Percentiles rank a stretch among this genome's conserved stretches.
Evolutionary conservation across 768 basidiomycete genomes (phyloP).

Genomic region (Neoboletus brunneissimus): DNA sequence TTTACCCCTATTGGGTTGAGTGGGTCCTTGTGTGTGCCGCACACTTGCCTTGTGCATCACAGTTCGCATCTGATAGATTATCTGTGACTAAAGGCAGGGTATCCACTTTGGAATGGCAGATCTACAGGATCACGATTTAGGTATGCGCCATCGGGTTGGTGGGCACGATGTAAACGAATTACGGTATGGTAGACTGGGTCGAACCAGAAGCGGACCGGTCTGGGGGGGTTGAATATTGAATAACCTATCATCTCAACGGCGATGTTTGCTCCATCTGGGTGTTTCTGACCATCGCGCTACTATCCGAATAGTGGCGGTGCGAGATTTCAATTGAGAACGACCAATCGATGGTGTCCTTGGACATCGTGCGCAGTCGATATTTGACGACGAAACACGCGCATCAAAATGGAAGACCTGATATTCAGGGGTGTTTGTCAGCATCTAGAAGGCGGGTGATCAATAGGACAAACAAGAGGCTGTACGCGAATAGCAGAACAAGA

Average conservation of each 20-base stretch:
- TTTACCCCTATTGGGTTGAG: constrained; percentile 5
- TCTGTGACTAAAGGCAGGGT: constrained; percentile 4
- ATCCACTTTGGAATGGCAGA: constrained; percentile 1
- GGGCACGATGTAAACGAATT: constrained; percentile 9
- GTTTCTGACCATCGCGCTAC: constrained; percentile 4
- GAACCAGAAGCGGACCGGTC: constrained; percentile 8
- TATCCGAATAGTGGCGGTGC: constrained; percentile 5
- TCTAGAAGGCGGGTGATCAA: constrained; percentile 18
- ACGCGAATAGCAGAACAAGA: constrained; percentile 10
- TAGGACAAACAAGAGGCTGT: constrained; percentile 25
- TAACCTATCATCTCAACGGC: constrained; percentile 5
- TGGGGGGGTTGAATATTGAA: neutral
- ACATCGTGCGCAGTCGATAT: constrained; percentile 32
- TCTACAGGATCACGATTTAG: constrained; percentile 1
- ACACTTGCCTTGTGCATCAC: constrained; percentile 6
- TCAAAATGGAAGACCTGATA: constrained; percentile 34
- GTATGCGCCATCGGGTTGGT: constrained; percentile 9
- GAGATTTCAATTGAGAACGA: constrained; percentile 15
- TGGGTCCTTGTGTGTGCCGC: constrained; percentile 1
- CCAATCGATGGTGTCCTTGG: constrained; percentile 15
- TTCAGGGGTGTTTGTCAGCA: constrained; percentile 25
- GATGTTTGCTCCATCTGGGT: constrained; percentile 12
- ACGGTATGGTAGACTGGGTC: neutral
- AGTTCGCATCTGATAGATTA: constrained; percentile 13
- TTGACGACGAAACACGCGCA: constrained; percentile 36